Base-by-base conservation (phyloP, 1,139 yeast species). In the Pichia sp. region DNA sequence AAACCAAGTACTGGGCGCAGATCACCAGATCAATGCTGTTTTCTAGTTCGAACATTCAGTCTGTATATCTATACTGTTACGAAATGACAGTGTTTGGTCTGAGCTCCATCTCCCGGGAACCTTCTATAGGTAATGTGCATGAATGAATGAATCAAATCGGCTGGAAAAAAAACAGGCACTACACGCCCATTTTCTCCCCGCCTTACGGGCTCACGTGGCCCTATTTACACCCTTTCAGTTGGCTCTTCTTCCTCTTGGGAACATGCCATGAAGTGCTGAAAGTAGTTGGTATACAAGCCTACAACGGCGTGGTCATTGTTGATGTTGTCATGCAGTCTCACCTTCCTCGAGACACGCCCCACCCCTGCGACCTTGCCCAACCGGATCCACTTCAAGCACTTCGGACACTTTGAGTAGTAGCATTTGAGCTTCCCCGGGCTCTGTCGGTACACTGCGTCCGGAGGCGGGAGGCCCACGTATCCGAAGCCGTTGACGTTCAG, bases 271-370 rank as follows among this genome's bases (percentile, higher is more conserved):
- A 59, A 62, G 42, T 62, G 65, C 16, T 33, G 33, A 52, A 56
- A 63, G 40, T 63, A 63, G 33, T 60, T 62, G 3, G 63, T 62
- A 43, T 54, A 63, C n/a, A 63, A 53, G 0, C 65, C 64, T 9
- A 41, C 40, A 14, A 52, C 50, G 10, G 36, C 44, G 9, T 10
- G 48, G 29, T 47, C 49, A 34, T 50, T 42, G 33, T 51, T 51
- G 2, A 40, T 16, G 2, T 12, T 12, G 27, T 53, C 49, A 16
- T 30, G 17, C 4, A 12, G n/a, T 2, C 3, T 7, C 6, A 49
- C 3, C 4, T 44, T 38, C 9, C 40, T 33, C 27, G 36, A 14
- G 7, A 55, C 1, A 7, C 10, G n/a, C 10, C 27, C 20, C 2
- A 46, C 30, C 14, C 53, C 64, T 2, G 58, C 43, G 30, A 46